phyloP scores from a whole-genome alignment of 179 eudicot species.

The Beta corolliflora region DNA sequence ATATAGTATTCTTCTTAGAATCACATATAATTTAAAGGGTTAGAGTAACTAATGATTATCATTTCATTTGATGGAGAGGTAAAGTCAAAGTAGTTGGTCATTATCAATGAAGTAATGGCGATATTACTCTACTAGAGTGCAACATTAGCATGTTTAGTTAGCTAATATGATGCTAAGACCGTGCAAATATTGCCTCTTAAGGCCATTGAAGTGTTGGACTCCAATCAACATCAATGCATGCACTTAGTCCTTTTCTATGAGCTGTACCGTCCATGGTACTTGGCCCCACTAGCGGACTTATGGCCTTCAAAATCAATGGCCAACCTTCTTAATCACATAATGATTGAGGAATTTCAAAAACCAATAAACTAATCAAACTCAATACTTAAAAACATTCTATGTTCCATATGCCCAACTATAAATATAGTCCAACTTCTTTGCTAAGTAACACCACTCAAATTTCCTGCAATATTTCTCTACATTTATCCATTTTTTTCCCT shows the following conservation, averaged over 20 bases:
- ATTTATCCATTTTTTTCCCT: neutral
- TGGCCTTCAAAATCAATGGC: conserved; percentile 17
- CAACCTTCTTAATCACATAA: neutral
- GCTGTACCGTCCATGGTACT: conserved; percentile 27
- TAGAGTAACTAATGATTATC: neutral
- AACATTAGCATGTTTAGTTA: neutral
- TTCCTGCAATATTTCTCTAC: neutral
- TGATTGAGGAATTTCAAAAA: conserved; percentile 17
- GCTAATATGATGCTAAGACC: conserved; percentile 1
- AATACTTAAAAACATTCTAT: conserved; percentile 6
- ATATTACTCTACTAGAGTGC: neutral
- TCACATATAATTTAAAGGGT: no score
- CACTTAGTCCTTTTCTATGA: conserved; percentile 20
- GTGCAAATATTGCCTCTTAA: conserved; percentile 15
- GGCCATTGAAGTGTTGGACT: conserved; percentile 10
- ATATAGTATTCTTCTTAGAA: no score
- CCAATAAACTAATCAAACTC: conserved; percentile 5
- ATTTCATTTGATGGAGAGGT: neutral
- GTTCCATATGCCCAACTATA: conserved; percentile 23
- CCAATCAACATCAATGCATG: conserved; percentile 20
- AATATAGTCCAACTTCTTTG: neutral
- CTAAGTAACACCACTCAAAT: neutral
- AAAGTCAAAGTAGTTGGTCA: neutral
- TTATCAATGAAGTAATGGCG: neutral
- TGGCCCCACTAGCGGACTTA: conserved; percentile 20